Base-by-base conservation (phyloP, 441 rosid species). In the Aquilaria agallochum region DNA sequence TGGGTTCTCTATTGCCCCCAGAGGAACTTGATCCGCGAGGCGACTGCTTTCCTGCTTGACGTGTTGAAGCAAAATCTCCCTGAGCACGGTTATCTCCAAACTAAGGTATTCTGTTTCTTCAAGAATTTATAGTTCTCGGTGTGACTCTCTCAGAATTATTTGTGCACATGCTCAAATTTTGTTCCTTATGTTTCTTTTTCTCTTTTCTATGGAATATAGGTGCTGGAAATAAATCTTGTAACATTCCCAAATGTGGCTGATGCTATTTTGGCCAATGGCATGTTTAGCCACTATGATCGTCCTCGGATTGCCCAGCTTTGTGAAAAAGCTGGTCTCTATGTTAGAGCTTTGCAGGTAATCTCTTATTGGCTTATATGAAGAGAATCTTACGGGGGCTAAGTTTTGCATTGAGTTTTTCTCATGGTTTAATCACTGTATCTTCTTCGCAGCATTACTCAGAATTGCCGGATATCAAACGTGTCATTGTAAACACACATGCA, bases 181-280 rank as follows among this genome's bases (percentile, higher is more conserved):
- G 5, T 32, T 63, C 32, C 36, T 20, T 34, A 4, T 9, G 2
- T 11, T 50, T n/a, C 54, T 32, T 33, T 46, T 79, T 64, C 59
- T 67, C 53, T 61, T 63, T 55, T 52, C 48, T 52, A 46, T 76
- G 61, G 65, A 59, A 30, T 69, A 20, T 67, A 95, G 99, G 99
- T 92, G 58, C 77, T 95, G 75, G 99, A 95, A 75, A 95, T 92
- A 86, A 95, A 95, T 83, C 79, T 95, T 69, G 99, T 95, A 58
- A 95, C 99, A 36, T 95, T 86, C 74, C 97, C 99, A 14, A 95
- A 95, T 71, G 99, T 95, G 31, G 99, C 99, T 67, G 99, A 95
- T 83, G 99, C 99, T 69, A 95, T 95, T 76, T 79, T 95, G 71
- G 99, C 99, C 56, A 95, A 95, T 76, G 99, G 97, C 69, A 95